Percentiles rank a stretch among this genome's conserved stretches.
phyloP scores from a whole-genome alignment of 1,284 basidiomycete species.

The Ustilago lituana region DNA sequence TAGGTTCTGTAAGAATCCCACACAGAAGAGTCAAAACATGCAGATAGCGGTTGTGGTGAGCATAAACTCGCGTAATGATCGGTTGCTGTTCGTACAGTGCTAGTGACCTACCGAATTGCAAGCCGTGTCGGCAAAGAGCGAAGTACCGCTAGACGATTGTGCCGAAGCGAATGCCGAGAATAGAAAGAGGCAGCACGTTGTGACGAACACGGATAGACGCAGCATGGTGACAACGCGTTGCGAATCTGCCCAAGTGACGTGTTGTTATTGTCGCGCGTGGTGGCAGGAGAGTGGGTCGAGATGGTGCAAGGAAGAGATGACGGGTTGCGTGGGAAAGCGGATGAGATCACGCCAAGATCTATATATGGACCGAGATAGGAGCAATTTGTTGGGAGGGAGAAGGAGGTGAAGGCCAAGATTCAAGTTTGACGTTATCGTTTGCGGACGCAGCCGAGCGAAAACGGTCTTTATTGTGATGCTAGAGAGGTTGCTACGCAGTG shows the following conservation, averaged over 20 bases:
- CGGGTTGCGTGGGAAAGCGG: too few relatives aligned
- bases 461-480: neutral
- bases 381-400: neutral
- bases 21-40: neutral
- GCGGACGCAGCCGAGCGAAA: slow-evolving; percentile 8
- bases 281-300: too few relatives aligned
- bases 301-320: too few relatives aligned
- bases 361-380: slow-evolving; percentile 4
- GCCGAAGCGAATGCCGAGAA: slow-evolving; percentile 11
- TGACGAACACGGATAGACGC: slow-evolving; percentile 11
- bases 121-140: slow-evolving; percentile 27
- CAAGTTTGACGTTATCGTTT: neutral
- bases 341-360: too few relatives aligned
- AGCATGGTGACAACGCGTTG: slow-evolving; percentile 16
- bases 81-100: too few relatives aligned
- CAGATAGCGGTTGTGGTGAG: neutral
- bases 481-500: too few relatives aligned
- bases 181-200: slow-evolving; percentile 16
- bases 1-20: slow-evolving; percentile 11
- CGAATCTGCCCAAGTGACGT: neutral
- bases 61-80: too few relatives aligned
- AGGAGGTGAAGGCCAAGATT: neutral
- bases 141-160: slow-evolving; percentile 2
- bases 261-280: too few relatives aligned
- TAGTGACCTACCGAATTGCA: slow-evolving; percentile 44